Evolutionary conservation across 2,329 filamentous ascomycete genomes (phyloP).

Genomic region (Neonectria neomacrospora): DNA sequence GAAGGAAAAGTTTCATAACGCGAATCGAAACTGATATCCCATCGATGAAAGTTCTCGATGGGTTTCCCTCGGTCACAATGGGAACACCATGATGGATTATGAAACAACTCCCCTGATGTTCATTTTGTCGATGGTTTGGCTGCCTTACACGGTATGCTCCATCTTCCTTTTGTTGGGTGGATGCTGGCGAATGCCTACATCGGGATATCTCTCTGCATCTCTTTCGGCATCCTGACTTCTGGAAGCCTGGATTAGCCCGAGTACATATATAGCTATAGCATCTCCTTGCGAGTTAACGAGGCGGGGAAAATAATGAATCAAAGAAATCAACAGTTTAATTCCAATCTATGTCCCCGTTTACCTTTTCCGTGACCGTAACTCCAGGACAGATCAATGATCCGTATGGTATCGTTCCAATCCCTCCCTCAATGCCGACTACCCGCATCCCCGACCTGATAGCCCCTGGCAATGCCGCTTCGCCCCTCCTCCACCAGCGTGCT

Average conservation of each 20-base stretch:
- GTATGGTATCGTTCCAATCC: not conserved
- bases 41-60: conserved; percentile 9
- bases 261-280: not conserved
- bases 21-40: not conserved
- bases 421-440: conserved; percentile 44
- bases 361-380: conserved; percentile 4
- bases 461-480: conserved; percentile 85
- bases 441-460: conserved; percentile 79
- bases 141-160: not conserved
- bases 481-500: conserved; percentile 84
- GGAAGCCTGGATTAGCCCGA: not conserved
- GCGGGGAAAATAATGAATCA: not conserved
- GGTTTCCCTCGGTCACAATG: not conserved
- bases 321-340: not conserved
- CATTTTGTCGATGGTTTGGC: conserved; percentile 5
- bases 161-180: not conserved
- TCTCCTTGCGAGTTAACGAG: conserved; percentile 1
- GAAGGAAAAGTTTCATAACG: not conserved
- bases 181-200: not conserved
- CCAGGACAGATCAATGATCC: not conserved
- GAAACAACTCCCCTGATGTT: conserved; percentile 11
- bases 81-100: conserved; percentile 3
- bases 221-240: not conserved
- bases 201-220: not conserved
- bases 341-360: not conserved